phyloP scores from a whole-genome alignment of 192 early-diverging fungal species.

The Linnemannia exigua region DNA sequence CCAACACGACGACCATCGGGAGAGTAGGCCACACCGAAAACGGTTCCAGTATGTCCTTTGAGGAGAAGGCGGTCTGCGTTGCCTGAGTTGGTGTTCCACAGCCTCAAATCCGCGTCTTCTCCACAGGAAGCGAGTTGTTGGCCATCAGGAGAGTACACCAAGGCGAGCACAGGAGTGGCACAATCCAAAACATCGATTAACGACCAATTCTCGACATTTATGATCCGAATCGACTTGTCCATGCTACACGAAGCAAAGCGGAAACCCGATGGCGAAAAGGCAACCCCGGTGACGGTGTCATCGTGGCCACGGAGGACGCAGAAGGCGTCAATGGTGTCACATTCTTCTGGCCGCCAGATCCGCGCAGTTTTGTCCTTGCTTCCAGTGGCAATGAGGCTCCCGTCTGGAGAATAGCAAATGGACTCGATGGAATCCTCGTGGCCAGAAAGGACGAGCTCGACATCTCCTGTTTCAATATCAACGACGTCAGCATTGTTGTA shows the following conservation, averaged over 20 bases:
- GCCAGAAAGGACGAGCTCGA: not conserved
- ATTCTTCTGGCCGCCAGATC: slow-evolving; percentile 5
- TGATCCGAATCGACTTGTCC: not conserved
- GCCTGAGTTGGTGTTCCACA: not conserved
- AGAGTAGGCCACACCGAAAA: not conserved
- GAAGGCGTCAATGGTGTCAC: too few relatives aligned
- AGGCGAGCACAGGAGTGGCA: not conserved
- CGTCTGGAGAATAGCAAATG: slow-evolving; percentile 9
- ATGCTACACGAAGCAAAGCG: not conserved
- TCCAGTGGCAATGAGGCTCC: not conserved
- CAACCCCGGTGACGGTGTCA: not conserved
- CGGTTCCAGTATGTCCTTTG: not conserved
- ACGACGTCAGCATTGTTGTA: not conserved
- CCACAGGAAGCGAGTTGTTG: not conserved
- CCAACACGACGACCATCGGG: not conserved
- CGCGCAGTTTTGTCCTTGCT: not conserved
- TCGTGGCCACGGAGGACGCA: not conserved
- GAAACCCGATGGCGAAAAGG: not conserved
- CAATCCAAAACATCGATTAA: too few relatives aligned
- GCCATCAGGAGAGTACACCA: not conserved
- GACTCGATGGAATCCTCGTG: not conserved
- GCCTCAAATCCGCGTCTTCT: not conserved
- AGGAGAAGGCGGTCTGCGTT: not conserved
- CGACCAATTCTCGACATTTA: not conserved
- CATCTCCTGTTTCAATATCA: not conserved